phyloP scores from a whole-genome alignment of 139 green algal genomes.

The Coelastrella sp. region DNA sequence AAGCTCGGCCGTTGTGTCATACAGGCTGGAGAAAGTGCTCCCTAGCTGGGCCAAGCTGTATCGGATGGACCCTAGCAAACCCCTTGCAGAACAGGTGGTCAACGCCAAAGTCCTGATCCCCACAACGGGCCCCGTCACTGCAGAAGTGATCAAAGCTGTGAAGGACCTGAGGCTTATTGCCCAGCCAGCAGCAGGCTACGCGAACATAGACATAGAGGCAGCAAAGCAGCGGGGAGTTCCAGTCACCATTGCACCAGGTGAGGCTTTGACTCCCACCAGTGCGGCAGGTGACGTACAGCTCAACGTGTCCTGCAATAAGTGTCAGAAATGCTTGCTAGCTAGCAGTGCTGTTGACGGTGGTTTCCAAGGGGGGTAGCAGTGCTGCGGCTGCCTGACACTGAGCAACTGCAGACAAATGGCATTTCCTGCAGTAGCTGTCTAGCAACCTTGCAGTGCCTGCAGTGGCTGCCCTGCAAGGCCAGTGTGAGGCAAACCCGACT shows the following conservation, averaged over 20 bases:
- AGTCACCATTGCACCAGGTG: slow-evolving; percentile 67
- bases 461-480: too few species aligned
- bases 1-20: background rate
- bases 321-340: too few species aligned
- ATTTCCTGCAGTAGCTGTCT: too few species aligned
- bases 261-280: background rate
- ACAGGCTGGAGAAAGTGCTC: slow-evolving; percentile 55
- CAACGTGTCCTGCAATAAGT: too few species aligned
- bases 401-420: too few species aligned
- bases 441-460: too few species aligned
- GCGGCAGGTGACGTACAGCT: too few species aligned
- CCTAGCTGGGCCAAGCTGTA: slow-evolving; percentile 54
- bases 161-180: slow-evolving; percentile 59
- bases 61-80: slow-evolving; percentile 51
- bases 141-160: slow-evolving; percentile 41
- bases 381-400: too few species aligned
- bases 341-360: too few species aligned
- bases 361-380: too few species aligned
- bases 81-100: slow-evolving; percentile 47
- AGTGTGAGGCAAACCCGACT: too few species aligned
- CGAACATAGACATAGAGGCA: slow-evolving; percentile 67
- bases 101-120: slow-evolving; percentile 62
- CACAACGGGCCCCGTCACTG: slow-evolving; percentile 61
- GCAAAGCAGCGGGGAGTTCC: slow-evolving; percentile 55
- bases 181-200: slow-evolving; percentile 66